A percentile compares a stretch with the other conserved stretches of the same genome.
These are phyloP conservation scores for Mycosphaerella sp. DNA, from an alignment of 2,329 filamentous ascomycete genomes.

Conservation along the genomic window DNA sequence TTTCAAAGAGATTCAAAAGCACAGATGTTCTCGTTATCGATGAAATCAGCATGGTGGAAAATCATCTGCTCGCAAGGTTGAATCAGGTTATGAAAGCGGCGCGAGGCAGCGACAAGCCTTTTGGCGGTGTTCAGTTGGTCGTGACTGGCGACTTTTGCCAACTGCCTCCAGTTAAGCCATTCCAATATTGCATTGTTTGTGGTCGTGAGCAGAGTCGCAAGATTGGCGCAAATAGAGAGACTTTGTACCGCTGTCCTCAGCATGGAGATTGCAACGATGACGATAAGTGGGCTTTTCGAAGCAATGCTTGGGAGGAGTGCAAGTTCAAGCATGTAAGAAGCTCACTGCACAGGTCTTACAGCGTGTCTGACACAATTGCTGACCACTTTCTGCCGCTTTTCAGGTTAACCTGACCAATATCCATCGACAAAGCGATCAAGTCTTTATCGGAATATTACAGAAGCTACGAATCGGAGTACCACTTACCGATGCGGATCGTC, in stretches of 20 bases:
- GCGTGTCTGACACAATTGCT: too few relatives aligned
- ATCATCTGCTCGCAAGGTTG: slow-evolving; percentile 48
- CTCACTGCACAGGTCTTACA: too few relatives aligned
- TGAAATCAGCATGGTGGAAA: slow-evolving; percentile 62
- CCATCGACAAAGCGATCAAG: slow-evolving; percentile 51
- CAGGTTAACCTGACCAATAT: slow-evolving; percentile 48
- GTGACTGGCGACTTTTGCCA: slow-evolving; percentile 54
- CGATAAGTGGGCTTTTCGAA: slow-evolving; percentile 58
- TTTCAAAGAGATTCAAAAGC: slow-evolving; percentile 35
- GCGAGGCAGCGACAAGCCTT: slow-evolving; percentile 8
- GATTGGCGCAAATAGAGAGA: slow-evolving; percentile 17
- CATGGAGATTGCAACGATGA: slow-evolving; percentile 41
- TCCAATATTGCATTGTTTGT: slow-evolving; percentile 48
- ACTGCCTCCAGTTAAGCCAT: slow-evolving; percentile 54
- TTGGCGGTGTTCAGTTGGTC: slow-evolving; percentile 38
- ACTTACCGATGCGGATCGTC: slow-evolving; percentile 36
- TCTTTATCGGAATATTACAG: slow-evolving; percentile 52
- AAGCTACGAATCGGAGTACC: slow-evolving; percentile 47
- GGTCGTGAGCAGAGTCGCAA: slow-evolving; percentile 34
- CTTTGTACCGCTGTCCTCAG: slow-evolving; percentile 31
- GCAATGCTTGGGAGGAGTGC: slow-evolving; percentile 50
- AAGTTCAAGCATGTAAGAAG: slow-evolving; percentile 42
- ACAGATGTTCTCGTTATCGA: slow-evolving; percentile 58
- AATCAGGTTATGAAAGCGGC: slow-evolving; percentile 10
- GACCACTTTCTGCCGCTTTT: too few relatives aligned